Base-by-base conservation (phyloP, 495 filamentous ascomycete species). In the Durotheca rogersii region DNA sequence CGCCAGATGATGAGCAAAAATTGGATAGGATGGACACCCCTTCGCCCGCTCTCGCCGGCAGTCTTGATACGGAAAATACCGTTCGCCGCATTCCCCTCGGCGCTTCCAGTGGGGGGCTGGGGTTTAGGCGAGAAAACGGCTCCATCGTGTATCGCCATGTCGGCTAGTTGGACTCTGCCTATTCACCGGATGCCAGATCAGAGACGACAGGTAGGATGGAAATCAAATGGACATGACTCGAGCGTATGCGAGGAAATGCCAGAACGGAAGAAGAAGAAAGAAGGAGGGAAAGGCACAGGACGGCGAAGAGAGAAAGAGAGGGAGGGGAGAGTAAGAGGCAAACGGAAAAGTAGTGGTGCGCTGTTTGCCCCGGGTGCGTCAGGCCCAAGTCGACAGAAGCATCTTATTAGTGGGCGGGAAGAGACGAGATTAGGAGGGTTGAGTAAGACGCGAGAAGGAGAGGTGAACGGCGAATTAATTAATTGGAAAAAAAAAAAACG, bases 21-120 rank as follows among this genome's bases (percentile, higher is more conserved):
- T 31, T 67, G 64, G 7, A 62, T 17, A 4, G 72, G 72, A 51
- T 78, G 68, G 49, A 79, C 41, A 31, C 75, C 74, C 6, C 38
- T 25, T 30, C 75, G 71, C 16, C 72, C 71, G 43, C 66, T 71
- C 58, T 79, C 74, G 55, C 75, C 75, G 14, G 62, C 62, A 3
- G 53, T 25, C 30, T 61, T 63, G 6, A 66, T 33, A 2, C 50
- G 53, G 18, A 63, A 2, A 29, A 58, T 29, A n/a, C 62, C 52
- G 6, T 27, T 20, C 10, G 23, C 9, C 18, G 17, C 23, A 3
- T 42, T 12, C 2, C 20, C 39, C 9, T 31, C 2, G 7, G 16
- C 31, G 33, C 29, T 32, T 14, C 12, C 32, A 15, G 17, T 38
- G 54, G 0, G 62, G 58, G 11, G 14, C 9, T 57, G 29, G 35